Evolutionary conservation across 2,329 filamentous ascomycete genomes (phyloP).

Genomic region (Paecilomyces formosus): DNA sequence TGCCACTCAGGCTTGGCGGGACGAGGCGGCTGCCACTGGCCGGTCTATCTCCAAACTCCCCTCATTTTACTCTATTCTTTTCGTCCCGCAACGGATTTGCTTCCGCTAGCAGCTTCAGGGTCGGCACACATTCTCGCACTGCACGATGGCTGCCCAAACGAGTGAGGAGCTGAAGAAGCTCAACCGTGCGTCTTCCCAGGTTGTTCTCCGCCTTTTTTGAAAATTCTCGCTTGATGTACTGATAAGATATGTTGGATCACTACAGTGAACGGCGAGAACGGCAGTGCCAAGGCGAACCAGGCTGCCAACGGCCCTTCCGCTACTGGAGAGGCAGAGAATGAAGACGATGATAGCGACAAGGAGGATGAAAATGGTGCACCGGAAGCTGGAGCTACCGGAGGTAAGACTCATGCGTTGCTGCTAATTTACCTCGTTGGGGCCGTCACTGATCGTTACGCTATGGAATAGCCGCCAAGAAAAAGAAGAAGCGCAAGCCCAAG

Average conservation of each 20-base stretch:
- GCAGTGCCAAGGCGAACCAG: constrained; percentile 25
- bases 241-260: constrained; percentile 10
- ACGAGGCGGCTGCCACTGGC: background rate
- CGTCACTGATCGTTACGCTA: constrained; percentile 1
- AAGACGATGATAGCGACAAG: constrained; percentile 49
- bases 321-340: constrained; percentile 44
- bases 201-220: background rate
- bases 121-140: constrained; percentile 3
- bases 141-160: constrained; percentile 36
- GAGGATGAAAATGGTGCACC: constrained; percentile 38
- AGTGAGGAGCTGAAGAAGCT: constrained; percentile 34
- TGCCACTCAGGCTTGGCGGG: background rate
- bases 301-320: constrained; percentile 25
- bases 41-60: background rate
- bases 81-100: background rate
- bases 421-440: background rate
- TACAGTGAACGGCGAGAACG: constrained; percentile 32
- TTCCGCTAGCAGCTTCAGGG: constrained; percentile 6
- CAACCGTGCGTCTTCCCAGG: constrained; percentile 23
- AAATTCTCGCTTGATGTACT: constrained; percentile 6
- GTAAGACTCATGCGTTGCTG: constrained; percentile 12
- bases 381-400: constrained; percentile 32
- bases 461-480: constrained; percentile 54
- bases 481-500: constrained; percentile 75
- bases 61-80: background rate